These are phyloP conservation scores for Puccinia polysora DNA, from an alignment of 1,284 basidiomycete species.

Conservation along the genomic window DNA sequence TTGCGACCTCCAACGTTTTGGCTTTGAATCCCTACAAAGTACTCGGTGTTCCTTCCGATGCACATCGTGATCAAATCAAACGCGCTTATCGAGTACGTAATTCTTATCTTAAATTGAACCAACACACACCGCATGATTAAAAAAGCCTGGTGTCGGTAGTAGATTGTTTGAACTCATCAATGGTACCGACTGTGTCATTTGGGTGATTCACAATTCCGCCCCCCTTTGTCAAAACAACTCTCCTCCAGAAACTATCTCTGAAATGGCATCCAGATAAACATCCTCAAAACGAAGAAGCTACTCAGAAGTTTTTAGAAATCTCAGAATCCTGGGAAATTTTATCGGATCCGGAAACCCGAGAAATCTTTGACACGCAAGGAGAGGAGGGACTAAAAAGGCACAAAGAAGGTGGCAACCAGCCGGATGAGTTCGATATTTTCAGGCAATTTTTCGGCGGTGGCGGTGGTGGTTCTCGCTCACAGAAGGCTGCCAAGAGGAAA, in stretches of 20 bases:
- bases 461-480: conserved; percentile 58
- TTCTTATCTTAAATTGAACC: conserved; percentile 39
- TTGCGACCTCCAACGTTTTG: conserved; percentile 17
- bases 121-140: background rate
- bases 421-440: conserved; percentile 88
- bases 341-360: conserved; percentile 78
- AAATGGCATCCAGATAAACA: conserved; percentile 72
- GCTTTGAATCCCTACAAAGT: conserved; percentile 28
- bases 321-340: conserved; percentile 81
- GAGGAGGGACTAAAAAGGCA: conserved; percentile 86
- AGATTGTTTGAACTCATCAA: background rate
- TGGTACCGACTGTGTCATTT: conserved; percentile 30
- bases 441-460: conserved; percentile 77
- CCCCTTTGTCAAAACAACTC: conserved; percentile 56
- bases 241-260: conserved; percentile 54
- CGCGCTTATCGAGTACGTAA: conserved; percentile 67
- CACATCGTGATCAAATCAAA: conserved; percentile 79
- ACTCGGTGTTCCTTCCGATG: conserved; percentile 50
- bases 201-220: background rate
- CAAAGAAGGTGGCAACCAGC: conserved; percentile 61
- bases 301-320: conserved; percentile 75
- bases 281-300: conserved; percentile 67
- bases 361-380: conserved; percentile 85
- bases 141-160: background rate
- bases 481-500: conserved; percentile 67